Evolutionary conservation across 2,329 filamentous ascomycete species (phyloP).

Genomic region (Cryoendolithus antarcticus): DNA sequence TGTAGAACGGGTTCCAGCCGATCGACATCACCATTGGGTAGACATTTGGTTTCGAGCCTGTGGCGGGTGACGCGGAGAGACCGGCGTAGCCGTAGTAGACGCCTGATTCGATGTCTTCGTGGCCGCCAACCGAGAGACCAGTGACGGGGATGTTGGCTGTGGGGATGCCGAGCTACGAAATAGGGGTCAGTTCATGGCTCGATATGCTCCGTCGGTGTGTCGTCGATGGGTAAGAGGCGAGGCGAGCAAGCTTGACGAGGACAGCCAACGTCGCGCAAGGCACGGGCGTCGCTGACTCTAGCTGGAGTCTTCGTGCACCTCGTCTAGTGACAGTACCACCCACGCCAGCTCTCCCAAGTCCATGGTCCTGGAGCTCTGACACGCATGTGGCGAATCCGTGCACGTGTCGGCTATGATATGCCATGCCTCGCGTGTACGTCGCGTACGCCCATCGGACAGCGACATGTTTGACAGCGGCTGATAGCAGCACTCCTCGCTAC

Average conservation of each 20-base stretch:
- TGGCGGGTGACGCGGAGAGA: conserved; percentile 33
- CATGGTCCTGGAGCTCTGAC: no score
- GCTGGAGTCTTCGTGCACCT: no score
- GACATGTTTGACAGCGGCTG: conserved; percentile 5
- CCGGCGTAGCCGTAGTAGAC: conserved; percentile 92
- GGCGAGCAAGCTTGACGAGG: no score
- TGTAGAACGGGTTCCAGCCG: conserved; percentile 96
- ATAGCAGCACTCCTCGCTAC: not conserved
- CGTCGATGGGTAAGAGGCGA: no score
- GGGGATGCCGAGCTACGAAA: conserved; percentile 70
- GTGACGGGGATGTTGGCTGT: conserved; percentile 74
- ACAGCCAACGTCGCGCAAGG: no score
- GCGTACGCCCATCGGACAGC: not conserved
- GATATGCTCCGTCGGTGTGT: no score
- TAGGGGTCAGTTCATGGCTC: no score
- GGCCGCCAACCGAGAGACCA: conserved; percentile 57
- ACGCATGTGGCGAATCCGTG: no score
- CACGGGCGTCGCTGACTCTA: no score
- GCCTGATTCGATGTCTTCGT: conserved; percentile 54
- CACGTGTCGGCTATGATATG: no score
- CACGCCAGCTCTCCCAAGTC: no score
- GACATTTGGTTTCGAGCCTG: conserved; percentile 28
- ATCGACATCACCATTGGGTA: conserved; percentile 89
- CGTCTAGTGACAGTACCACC: no score
- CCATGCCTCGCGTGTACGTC: not conserved